phyloP scores from a whole-genome alignment of 441 rosid genomes.

The Adansonia madagascariensis region DNA sequence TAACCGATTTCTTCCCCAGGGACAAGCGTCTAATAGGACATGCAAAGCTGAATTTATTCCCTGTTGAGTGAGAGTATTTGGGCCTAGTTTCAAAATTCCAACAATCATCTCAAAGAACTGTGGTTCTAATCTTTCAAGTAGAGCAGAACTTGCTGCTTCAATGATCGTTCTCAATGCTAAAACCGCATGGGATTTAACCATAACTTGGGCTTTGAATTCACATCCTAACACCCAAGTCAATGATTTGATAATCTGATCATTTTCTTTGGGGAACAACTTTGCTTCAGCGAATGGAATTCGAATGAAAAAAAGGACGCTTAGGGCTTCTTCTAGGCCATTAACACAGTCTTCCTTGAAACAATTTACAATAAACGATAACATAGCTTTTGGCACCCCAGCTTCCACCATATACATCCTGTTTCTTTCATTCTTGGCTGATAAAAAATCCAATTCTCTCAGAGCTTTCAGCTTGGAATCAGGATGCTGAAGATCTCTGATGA shows the following conservation, averaged over 20 bases:
- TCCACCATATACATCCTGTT: conserved; percentile 56
- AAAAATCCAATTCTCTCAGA: conserved; percentile 44
- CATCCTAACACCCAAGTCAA: conserved; percentile 51
- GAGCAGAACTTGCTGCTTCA: conserved; percentile 36
- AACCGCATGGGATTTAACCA: conserved; percentile 44
- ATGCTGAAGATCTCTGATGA: conserved; percentile 38
- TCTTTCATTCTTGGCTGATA: conserved; percentile 51
- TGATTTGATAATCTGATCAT: conserved; percentile 44
- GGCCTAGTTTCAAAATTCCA: conserved; percentile 34
- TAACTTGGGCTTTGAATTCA: conserved; percentile 29
- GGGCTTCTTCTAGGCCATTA: conserved; percentile 51
- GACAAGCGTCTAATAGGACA: conserved; percentile 50
- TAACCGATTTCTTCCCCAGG: conserved; percentile 56
- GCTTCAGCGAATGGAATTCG: conserved; percentile 41
- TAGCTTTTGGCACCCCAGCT: conserved; percentile 45
- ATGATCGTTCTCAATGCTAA: conserved; percentile 43
- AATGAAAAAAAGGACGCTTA: conserved; percentile 48
- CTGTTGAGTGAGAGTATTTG: conserved; percentile 30
- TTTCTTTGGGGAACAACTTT: conserved; percentile 34
- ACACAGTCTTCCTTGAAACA: conserved; percentile 34
- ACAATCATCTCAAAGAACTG: conserved; percentile 49
- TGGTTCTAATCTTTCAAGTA: conserved; percentile 50
- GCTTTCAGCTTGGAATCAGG: conserved; percentile 26
- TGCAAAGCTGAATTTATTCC: conserved; percentile 52
- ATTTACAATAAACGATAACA: conserved; percentile 39